A percentile compares a stretch with the other conserved stretches of the same genome.
phyloP scores from a whole-genome alignment of 371 early-diverging fungal genomes.

The Chytridium lagenaria region DNA sequence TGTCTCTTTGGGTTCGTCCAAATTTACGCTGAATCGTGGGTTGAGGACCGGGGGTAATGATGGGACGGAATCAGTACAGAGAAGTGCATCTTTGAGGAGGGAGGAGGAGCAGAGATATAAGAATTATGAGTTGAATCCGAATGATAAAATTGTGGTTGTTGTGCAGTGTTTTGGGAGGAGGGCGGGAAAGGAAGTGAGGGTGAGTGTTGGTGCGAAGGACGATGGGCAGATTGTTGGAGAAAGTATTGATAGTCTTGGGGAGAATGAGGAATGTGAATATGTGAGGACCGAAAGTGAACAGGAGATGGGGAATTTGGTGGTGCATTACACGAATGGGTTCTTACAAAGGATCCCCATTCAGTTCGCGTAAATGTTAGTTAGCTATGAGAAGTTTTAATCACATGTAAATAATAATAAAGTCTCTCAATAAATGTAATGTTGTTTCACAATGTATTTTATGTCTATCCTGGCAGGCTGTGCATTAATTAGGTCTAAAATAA shows the following conservation, averaged over 20 bases:
- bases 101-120: slow-evolving; percentile 5
- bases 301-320: neutral
- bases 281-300: neutral
- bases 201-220: neutral
- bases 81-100: slow-evolving; percentile 2
- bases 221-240: neutral
- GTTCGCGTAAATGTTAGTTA: too few relatives aligned
- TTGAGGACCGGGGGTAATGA: neutral
- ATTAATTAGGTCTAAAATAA: too few relatives aligned
- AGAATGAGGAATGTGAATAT: neutral
- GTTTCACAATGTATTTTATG: too few relatives aligned
- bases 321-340: slow-evolving; percentile 39
- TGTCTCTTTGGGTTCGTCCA: neutral
- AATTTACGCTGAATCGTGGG: neutral
- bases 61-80: neutral
- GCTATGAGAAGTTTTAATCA: too few relatives aligned
- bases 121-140: slow-evolving; percentile 44
- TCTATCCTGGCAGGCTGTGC: too few relatives aligned
- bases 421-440: too few relatives aligned
- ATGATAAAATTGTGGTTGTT: slow-evolving; percentile 38
- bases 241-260: neutral
- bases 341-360: slow-evolving; percentile 45
- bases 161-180: slow-evolving; percentile 21
- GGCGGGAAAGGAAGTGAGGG: slow-evolving; percentile 2
- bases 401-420: too few relatives aligned